Base-by-base conservation (phyloP, 768 basidiomycete genomes). In the Boletus rex-veris region DNA sequence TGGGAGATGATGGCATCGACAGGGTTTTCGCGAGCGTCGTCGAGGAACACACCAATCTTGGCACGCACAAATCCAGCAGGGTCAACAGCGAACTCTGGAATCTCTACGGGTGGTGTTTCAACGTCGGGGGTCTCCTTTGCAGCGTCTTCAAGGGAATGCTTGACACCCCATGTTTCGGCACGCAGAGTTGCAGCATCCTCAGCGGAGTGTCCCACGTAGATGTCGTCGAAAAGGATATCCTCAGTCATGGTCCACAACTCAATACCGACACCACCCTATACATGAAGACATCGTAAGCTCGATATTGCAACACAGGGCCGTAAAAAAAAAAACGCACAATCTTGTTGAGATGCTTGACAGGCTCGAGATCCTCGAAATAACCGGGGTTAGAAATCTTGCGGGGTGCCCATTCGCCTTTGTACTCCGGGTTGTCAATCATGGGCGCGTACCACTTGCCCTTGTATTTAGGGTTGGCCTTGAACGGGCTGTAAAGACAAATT, bases 191-290 rank as follows among this genome's bases (percentile, higher is more conserved):
- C 84, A 58, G 97, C 97, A 55, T 96, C 92, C 37, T 84, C 83
- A 53, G 83, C 68, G 18, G 93, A 95, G 78, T 94, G 88, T 54
- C 94, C 94, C 54, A 99, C 73, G 76, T 93, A 98, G 67, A 99
- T 84, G 77, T 92, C 94, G 74, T 91, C 85, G 70, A 94, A 95
- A 62, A 94, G 80, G 63, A 94, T 94, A 67, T 91, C 87, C 73
- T 90, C 90, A 40, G 95, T 96, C 97, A 98, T 99, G 43, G 96
- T 96, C 97, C 97, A 99, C 63, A 98, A 85, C 74, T 99, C 97
- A 61, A 98, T 95, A 66, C 95, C 95, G 57, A 97, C 83, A 74
- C 93, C 94, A 61, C 92, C 90, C 88, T 90, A 54, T 15, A 51
- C 19, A 45, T 2, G n/a, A 10, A 14, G 18, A 31, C 14, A 38